Percentiles rank a stretch among this genome's conserved stretches.
phyloP scores from a whole-genome alignment of 2,329 filamentous ascomycete genomes.

The Mycocentrospora acerina region DNA sequence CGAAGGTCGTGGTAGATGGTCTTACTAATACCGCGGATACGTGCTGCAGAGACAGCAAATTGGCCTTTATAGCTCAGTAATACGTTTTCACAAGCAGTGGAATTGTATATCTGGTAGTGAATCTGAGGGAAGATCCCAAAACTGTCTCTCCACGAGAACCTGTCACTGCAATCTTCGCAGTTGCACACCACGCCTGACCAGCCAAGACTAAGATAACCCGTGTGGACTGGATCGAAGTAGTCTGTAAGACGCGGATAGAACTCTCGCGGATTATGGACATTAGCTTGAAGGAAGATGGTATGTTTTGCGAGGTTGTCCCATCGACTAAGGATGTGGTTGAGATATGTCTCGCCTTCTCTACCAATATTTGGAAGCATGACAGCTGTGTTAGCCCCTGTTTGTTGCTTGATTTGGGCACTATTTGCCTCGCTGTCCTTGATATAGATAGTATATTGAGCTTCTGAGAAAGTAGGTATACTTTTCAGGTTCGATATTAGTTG shows the following conservation, averaged over 20 bases:
- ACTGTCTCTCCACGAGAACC: constrained; percentile 44
- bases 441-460: constrained; percentile 33
- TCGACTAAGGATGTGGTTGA: constrained; percentile 47
- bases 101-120: constrained; percentile 25
- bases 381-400: constrained; percentile 28
- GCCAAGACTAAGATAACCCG: constrained; percentile 51
- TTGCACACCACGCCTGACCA: constrained; percentile 42
- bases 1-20: constrained; percentile 38
- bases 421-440: constrained; percentile 33
- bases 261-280: constrained; percentile 43
- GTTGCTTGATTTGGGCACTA: constrained; percentile 15
- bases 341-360: constrained; percentile 49
- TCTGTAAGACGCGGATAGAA: constrained; percentile 42
- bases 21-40: constrained; percentile 44
- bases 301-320: constrained; percentile 50
- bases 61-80: constrained; percentile 51
- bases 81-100: constrained; percentile 32
- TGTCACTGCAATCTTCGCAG: constrained; percentile 45
- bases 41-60: constrained; percentile 48
- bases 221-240: constrained; percentile 41
- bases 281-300: constrained; percentile 52
- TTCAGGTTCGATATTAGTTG: constrained; percentile 23
- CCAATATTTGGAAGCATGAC: constrained; percentile 43
- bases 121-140: constrained; percentile 43
- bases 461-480: constrained; percentile 20